Evolutionary conservation across 2,329 filamentous ascomycete genomes (phyloP).

Genomic region (Talaromyces sp.): DNA sequence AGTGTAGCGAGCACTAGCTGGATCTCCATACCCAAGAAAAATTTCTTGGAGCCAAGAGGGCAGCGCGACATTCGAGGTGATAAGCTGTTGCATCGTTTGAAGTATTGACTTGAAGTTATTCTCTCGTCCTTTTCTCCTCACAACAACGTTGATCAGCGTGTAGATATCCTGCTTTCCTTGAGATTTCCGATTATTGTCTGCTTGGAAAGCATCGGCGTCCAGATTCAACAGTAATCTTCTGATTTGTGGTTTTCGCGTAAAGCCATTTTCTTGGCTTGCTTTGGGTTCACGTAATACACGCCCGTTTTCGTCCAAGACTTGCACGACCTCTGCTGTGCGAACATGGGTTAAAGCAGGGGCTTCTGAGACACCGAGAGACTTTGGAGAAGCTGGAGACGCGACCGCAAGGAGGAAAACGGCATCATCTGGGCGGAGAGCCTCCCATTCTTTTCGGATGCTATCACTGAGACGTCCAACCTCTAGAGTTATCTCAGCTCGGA

Average conservation of each 20-base stretch:
- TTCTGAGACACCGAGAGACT: constrained; percentile 1
- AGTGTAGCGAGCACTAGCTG: constrained; percentile 78
- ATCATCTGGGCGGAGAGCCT: constrained; percentile 77
- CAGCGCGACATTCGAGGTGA: constrained; percentile 76
- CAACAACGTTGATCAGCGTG: constrained; percentile 75
- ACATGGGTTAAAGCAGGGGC: constrained; percentile 53
- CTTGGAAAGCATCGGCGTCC: constrained; percentile 70
- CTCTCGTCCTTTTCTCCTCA: constrained; percentile 77
- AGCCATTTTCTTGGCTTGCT: constrained; percentile 56
- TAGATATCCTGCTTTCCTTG: constrained; percentile 74
- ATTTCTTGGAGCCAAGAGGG: constrained; percentile 94
- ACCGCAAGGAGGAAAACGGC: constrained; percentile 82
- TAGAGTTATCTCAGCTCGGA: constrained; percentile 78
- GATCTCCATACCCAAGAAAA: constrained; percentile 95
- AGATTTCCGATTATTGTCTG: constrained; percentile 62
- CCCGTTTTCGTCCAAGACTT: constrained; percentile 80
- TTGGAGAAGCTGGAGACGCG: constrained; percentile 41
- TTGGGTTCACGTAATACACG: constrained; percentile 59
- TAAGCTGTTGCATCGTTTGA: constrained; percentile 82
- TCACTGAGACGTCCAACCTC: constrained; percentile 77
- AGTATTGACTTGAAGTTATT: constrained; percentile 97
- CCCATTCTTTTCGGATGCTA: constrained; percentile 79
- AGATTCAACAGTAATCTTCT: constrained; percentile 74
- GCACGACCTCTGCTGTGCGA: constrained; percentile 77
- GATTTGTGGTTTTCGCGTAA: constrained; percentile 52